These are phyloP conservation scores for Boletus sp. DNA, from an alignment of 768 basidiomycete species.

Conservation along the genomic window DNA sequence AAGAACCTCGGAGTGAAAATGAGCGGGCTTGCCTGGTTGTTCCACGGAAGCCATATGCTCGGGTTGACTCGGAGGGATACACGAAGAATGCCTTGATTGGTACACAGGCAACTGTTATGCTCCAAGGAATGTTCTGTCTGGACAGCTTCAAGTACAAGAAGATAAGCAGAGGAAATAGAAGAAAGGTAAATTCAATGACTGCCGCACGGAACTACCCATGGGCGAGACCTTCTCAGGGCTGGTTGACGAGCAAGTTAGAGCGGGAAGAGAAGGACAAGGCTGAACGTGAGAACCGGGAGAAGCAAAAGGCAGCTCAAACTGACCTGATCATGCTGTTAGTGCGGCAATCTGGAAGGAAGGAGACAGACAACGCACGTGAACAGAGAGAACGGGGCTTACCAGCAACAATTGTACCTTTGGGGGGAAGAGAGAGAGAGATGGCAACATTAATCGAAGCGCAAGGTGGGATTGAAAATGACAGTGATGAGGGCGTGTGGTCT, in stretches of 20 bases:
- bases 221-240: conserved; percentile 9
- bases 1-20: background rate
- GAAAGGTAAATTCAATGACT: conserved; percentile 4
- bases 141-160: conserved; percentile 11
- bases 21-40: background rate
- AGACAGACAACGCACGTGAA: conserved; percentile 14
- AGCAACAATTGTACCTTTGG: background rate
- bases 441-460: background rate
- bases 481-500: background rate
- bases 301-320: background rate
- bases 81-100: conserved; percentile 8
- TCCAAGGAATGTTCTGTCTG: conserved; percentile 13
- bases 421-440: background rate
- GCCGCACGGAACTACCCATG: conserved; percentile 19
- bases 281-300: background rate
- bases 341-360: conserved; percentile 16
- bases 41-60: background rate
- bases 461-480: background rate
- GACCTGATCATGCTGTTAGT: background rate
- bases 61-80: background rate
- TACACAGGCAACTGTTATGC: conserved; percentile 13
- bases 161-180: conserved; percentile 8
- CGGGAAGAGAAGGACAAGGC: background rate
- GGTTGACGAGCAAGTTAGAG: background rate
- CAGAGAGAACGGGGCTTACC: background rate